Conservation (phyloP, 805 yeast genomes). For the Yarrowia deformans region DNA sequence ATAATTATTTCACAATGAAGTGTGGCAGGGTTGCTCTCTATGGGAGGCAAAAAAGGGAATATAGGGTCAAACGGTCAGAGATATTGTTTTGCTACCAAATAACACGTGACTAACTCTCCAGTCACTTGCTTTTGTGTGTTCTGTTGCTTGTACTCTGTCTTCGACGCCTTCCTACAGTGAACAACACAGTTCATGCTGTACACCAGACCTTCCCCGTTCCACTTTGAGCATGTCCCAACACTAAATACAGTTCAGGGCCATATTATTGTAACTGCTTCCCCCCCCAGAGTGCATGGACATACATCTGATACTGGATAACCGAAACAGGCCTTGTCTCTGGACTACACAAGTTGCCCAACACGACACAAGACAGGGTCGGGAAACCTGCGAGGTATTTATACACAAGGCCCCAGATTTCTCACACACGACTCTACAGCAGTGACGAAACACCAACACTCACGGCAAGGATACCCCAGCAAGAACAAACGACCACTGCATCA, state of each 20-base stretch:
- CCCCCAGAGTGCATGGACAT: conserved; percentile 21
- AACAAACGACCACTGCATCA: conserved; percentile 1
- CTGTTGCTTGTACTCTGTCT: too few relatives aligned
- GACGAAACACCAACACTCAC: not conserved
- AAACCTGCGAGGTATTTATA: not conserved
- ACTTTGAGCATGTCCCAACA: conserved; percentile 16
- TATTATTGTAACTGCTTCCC: not conserved
- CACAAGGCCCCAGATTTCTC: not conserved
- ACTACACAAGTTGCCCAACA: conserved; percentile 9
- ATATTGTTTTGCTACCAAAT: too few relatives aligned
- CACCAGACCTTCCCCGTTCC: not conserved
- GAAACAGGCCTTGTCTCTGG: conserved; percentile 3
- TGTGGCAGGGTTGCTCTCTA: too few relatives aligned
- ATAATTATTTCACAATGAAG: not conserved
- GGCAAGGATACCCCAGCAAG: not conserved
- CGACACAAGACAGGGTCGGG: not conserved
- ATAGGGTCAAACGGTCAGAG: too few relatives aligned
- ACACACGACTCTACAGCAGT: not conserved
- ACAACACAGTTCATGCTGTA: not conserved
- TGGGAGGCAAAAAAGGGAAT: too few relatives aligned
- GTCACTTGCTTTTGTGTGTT: too few relatives aligned
- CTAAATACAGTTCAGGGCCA: not conserved
- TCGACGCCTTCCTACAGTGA: too few relatives aligned
- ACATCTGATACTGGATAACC: conserved; percentile 27
- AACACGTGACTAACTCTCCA: too few relatives aligned